Percentiles rank a stretch among this genome's conserved stretches.
Conservation (phyloP, 148 eudicot genomes). For the Tetragonia tetragonoides region DNA sequence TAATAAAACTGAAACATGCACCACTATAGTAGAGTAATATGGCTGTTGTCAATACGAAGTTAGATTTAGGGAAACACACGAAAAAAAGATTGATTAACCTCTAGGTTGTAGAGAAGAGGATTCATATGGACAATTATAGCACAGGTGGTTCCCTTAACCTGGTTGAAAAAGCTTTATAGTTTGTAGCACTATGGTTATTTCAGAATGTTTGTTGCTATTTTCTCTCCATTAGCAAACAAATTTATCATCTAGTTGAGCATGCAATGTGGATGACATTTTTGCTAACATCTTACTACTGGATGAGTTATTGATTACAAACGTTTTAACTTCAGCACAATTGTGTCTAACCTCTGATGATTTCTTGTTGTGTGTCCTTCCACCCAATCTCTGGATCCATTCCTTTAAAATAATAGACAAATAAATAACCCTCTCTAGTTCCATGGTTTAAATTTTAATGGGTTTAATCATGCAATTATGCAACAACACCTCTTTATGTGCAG, state of each 20-base stretch:
- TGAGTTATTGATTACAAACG: background rate
- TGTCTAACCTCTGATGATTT: too few species aligned
- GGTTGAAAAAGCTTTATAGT: background rate
- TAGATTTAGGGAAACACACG: background rate
- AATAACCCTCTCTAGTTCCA: too few species aligned
- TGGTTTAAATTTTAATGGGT: too few species aligned
- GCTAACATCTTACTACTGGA: background rate
- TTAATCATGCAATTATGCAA: too few species aligned
- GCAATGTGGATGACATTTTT: background rate
- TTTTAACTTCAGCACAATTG: background rate
- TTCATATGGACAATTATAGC: background rate
- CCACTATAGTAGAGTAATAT: background rate
- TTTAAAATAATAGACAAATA: too few species aligned
- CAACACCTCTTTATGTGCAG: too few species aligned
- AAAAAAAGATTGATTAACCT: background rate
- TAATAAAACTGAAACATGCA: background rate
- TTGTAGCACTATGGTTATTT: background rate
- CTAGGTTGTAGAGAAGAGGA: background rate
- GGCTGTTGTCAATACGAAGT: background rate
- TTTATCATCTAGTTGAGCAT: background rate
- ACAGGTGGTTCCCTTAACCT: background rate
- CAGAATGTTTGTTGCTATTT: background rate
- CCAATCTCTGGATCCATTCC: background rate
- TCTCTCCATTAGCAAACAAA: background rate
- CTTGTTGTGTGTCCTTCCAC: background rate